Evolutionary conservation across 305 asterid species (phyloP), one percentile per base, ranked within the genome.

Genomic region (Solanum hybrid): DNA sequence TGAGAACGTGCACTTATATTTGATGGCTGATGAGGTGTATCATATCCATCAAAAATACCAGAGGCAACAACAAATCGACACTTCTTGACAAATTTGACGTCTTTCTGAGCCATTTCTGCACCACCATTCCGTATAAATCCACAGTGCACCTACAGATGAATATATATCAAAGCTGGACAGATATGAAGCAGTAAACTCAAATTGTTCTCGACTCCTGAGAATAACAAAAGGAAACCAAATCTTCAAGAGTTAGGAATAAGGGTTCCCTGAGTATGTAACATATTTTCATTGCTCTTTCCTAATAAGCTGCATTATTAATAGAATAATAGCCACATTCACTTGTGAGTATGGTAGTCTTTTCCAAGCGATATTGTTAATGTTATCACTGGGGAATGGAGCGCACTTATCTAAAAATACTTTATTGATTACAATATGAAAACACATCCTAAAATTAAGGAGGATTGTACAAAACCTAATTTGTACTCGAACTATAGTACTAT

Each of bases 41-140:
- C 99, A 84, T 97, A 97, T 70, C 98, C 98, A 92, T 97, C 99
- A 93, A 97, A 97, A 90, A 96, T 97, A 90, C 99, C 99, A 51
- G 99, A 95, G 31, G 99, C 99, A 89, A 97, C 99, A 88, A 97
- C 97, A 92, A 96, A 96, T 86, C 89, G 91, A 89, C 99, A 97
- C 92, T 94, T 96, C 92, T 95, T 93, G 89, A 93, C 97, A 89
- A 94, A 95, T 87, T 93, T 94, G 68, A 94, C 77, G 89, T 97
- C 99, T 89, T 90, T 92, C 20, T 92, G 92, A 91, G 91, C 93
- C 98, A 97, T 96, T 86, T 96, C 98, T 78, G 97, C 98, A 86
- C 99, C 99, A 14, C 98, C 97, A 91, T 96, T 96, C 89, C 86
- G 90, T 92, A 96, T 95, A 92, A 96, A 97, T 80, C 99, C 99